Evolutionary conservation across 2,329 filamentous ascomycete genomes (phyloP), one percentile per base, ranked within the genome.

Genomic region (Cladosporium colombiae): DNA sequence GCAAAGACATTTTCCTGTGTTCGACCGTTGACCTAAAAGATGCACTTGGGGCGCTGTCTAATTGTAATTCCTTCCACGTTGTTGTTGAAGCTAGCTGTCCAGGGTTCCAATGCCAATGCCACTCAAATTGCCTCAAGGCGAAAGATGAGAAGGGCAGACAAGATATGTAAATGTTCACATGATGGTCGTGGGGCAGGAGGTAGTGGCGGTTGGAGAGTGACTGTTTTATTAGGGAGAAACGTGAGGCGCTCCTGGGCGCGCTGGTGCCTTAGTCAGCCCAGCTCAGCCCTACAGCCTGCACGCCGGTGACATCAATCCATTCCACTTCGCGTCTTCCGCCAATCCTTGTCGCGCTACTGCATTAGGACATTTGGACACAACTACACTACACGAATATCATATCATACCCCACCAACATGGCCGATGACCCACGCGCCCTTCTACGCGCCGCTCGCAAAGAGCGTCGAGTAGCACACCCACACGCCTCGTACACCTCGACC

Each of bases 361-460:
- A 46, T 46, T 21, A 21, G 40, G 8, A 46, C 40, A 46, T 21
- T 21, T 23, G n/a, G 5, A 46, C 7, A 46, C 40, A 46, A 46
- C 40, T 2, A 21, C 3, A 21, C 2, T 21, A 21, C 18, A 21
- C n/a, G 4, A n/a, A n/a, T n/a, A n/a, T n/a, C n/a, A 46, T 1
- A 46, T 21, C 40, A 11, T 4, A 46, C 5, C 31, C 8, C n/a
- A 33, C n/a, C 23, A 35, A 29, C 25, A 63, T 63, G 61, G 61
- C 61, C 18, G 63, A 65, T 49, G 91, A 96, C 78, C 89, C 92
- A 29, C 89, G 92, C 72, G 86, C 91, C 40, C 86, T 96, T 58
- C 85, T 96, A 66, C 90, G 91, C 71, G 89, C 89, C 74, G 90
- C 94, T 78, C 88, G 91, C 70, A 87, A 88, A 65, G 86, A 89